A percentile compares a stretch with the other conserved stretches of the same genome.
Conservation (phyloP, 148 eudicot genomes). For the Dianthus caryophyllus region DNA sequence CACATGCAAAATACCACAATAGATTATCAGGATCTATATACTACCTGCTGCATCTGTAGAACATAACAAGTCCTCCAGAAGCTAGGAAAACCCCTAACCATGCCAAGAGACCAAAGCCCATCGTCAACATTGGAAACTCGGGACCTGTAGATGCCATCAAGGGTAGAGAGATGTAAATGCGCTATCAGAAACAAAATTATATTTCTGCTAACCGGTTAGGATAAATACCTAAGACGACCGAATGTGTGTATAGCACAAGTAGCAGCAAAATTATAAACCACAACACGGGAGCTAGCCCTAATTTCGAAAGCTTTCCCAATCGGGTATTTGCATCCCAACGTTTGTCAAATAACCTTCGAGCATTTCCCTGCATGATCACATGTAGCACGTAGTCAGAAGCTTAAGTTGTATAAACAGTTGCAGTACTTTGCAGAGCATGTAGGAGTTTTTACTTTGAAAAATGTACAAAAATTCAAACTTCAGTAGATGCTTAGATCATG, state of each 20-base stretch:
- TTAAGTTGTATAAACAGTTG: not conserved
- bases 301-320: conserved; percentile 72
- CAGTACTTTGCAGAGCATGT: not conserved
- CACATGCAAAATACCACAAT: conserved; percentile 1
- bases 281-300: conserved; percentile 82
- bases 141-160: conserved; percentile 42
- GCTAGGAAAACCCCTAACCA: conserved; percentile 87
- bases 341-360: conserved; percentile 71
- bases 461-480: not conserved
- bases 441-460: not conserved
- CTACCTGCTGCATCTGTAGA: conserved; percentile 95
- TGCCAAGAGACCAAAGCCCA: conserved; percentile 78
- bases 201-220: conserved; percentile 1
- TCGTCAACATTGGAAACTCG: conserved; percentile 63
- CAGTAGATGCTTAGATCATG: not conserved
- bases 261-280: conserved; percentile 73
- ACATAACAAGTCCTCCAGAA: conserved; percentile 60
- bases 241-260: conserved; percentile 60
- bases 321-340: conserved; percentile 71
- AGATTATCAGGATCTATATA: conserved; percentile 1
- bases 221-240: conserved; percentile 71
- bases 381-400: not conserved
- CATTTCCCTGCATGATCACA: conserved; percentile 69
- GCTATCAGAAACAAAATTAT: not conserved
- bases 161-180: conserved; percentile 15